Evolutionary conservation across 495 filamentous ascomycete genomes (phyloP).

Genomic region (Penicillium argentinense): DNA sequence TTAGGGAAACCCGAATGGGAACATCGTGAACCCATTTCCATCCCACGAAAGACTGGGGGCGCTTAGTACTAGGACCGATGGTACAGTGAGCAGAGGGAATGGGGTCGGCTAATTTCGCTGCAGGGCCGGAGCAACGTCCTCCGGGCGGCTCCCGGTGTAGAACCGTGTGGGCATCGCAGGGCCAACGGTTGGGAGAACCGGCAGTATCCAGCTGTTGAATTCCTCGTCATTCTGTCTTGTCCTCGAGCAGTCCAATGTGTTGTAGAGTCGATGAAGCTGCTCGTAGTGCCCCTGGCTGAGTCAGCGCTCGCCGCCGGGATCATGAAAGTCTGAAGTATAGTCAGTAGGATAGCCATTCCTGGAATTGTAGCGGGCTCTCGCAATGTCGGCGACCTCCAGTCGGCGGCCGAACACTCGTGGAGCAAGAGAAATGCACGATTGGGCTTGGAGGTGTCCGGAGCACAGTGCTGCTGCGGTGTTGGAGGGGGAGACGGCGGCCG

Average conservation of each 20-base stretch:
- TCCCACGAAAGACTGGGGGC: too few relatives aligned
- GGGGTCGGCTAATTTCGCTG: slow-evolving; percentile 23
- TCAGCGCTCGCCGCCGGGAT: slow-evolving; percentile 6
- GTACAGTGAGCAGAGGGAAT: neutral
- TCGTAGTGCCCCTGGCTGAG: slow-evolving; percentile 10
- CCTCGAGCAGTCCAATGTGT: neutral
- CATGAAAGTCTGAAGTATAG: neutral
- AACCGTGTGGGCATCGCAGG: slow-evolving; percentile 7
- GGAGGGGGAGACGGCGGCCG: slow-evolving; percentile 1
- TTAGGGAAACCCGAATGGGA: slow-evolving; percentile 14
- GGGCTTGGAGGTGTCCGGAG: neutral
- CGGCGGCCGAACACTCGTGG: neutral
- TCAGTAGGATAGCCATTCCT: neutral
- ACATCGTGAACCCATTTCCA: neutral
- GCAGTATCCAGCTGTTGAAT: neutral
- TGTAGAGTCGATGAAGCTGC: neutral
- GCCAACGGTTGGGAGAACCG: slow-evolving; percentile 12
- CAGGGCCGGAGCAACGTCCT: slow-evolving; percentile 34
- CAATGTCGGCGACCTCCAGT: too few relatives aligned
- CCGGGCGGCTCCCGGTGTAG: slow-evolving; percentile 33
- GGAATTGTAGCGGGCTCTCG: too few relatives aligned
- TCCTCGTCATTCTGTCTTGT: too few relatives aligned
- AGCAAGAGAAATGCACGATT: neutral
- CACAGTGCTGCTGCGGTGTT: too few relatives aligned
- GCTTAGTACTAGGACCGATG: too few relatives aligned